Evolutionary conservation across 192 early-diverging fungal genomes (phyloP).

Genomic region (Funneliformis mosseae): DNA sequence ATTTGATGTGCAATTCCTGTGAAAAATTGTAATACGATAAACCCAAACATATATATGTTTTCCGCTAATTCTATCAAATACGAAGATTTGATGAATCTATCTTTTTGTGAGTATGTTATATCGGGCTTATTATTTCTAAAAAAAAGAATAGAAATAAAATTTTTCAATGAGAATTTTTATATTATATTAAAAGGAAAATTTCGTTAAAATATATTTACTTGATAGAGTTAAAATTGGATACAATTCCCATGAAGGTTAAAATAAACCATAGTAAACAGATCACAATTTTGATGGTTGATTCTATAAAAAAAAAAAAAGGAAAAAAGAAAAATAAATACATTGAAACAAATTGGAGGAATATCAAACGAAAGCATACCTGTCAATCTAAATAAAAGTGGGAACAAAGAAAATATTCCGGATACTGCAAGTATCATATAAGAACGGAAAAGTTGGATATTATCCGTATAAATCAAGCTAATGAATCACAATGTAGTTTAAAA

Average conservation of each 20-base stretch:
- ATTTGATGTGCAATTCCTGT: slow-evolving; percentile 56
- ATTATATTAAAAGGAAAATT: not conserved
- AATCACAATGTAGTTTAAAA: not conserved
- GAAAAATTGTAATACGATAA: slow-evolving; percentile 57
- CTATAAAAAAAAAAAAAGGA: not conserved
- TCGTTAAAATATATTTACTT: not conserved
- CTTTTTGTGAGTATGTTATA: not conserved
- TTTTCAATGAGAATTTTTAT: no score
- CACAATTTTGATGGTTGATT: not conserved
- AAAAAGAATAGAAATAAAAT: not conserved
- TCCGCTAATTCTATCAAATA: slow-evolving; percentile 45
- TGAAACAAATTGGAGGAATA: not conserved
- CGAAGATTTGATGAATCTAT: not conserved
- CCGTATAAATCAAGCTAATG: slow-evolving; percentile 52
- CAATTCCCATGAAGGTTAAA: not conserved
- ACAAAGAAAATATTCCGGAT: slow-evolving; percentile 67
- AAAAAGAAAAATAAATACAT: no score
- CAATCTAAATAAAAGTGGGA: slow-evolving; percentile 68
- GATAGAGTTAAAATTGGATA: not conserved
- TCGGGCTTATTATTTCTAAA: not conserved
- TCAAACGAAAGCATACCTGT: slow-evolving; percentile 53
- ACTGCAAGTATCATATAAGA: slow-evolving; percentile 63
- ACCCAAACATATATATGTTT: slow-evolving; percentile 59
- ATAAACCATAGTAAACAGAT: slow-evolving; percentile 17
- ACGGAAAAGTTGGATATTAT: slow-evolving; percentile 53